Conservation (phyloP, 345 rosid species). For the Corymbia maculata region DNA sequence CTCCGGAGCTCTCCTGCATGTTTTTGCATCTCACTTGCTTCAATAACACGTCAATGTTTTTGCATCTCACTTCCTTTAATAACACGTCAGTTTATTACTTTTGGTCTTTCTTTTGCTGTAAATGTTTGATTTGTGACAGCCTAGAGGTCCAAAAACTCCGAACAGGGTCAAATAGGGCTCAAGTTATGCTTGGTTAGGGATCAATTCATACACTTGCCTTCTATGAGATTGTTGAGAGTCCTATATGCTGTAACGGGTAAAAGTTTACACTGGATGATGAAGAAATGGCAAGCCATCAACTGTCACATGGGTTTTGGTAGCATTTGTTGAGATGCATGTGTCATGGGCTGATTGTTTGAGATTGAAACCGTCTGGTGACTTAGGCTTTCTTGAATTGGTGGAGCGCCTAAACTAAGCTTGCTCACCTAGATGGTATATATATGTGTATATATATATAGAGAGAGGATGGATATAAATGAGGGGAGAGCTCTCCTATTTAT, state of each 20-base stretch:
- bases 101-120: background rate
- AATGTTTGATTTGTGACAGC: background rate
- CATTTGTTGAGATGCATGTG: background rate
- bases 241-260: background rate
- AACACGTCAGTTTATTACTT: background rate
- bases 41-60: background rate
- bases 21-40: background rate
- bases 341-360: no score
- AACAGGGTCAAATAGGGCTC: background rate
- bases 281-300: background rate
- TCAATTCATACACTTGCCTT: background rate
- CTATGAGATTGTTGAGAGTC: background rate
- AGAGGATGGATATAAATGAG: no score
- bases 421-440: no score
- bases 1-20: background rate
- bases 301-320: background rate
- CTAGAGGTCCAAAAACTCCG: background rate
- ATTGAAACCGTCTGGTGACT: no score
- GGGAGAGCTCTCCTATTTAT: no score
- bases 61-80: background rate
- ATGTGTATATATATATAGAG: no score
- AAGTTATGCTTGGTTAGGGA: background rate
- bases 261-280: background rate
- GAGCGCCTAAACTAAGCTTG: no score
- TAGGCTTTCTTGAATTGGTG: no score